phyloP scores from a whole-genome alignment of 2,329 filamentous ascomycete genomes.

The Penicillium sp. region DNA sequence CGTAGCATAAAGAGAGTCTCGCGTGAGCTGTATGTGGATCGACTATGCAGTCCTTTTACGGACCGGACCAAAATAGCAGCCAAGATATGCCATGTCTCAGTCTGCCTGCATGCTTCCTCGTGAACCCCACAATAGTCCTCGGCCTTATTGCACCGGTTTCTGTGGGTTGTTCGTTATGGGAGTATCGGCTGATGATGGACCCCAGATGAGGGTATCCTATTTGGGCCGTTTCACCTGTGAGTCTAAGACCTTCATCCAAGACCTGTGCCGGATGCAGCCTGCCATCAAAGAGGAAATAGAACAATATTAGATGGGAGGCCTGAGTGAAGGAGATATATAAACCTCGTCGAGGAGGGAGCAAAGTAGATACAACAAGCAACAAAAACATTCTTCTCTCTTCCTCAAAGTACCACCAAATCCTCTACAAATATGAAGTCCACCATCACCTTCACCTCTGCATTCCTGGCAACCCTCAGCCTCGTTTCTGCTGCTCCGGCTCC shows the following conservation, averaged over 20 bases:
- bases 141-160: conserved; percentile 10
- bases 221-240: conserved; percentile 6
- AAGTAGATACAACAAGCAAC: conserved; percentile 2
- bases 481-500: conserved; percentile 26
- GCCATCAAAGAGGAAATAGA: conserved; percentile 12
- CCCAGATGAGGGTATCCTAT: not conserved
- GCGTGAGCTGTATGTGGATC: conserved; percentile 8
- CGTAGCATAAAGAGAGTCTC: conserved; percentile 1
- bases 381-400: not conserved
- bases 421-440: conserved; percentile 29
- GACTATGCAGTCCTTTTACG: not conserved
- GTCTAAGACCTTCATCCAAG: conserved; percentile 24
- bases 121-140: conserved; percentile 5
- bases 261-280: conserved; percentile 15
- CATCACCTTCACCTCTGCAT: conserved; percentile 18
- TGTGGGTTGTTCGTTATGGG: not conserved
- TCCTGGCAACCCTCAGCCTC: conserved; percentile 26
- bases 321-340: conserved; percentile 17
- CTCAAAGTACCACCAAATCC: not conserved
- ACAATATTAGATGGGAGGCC: conserved; percentile 5
- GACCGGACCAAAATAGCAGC: conserved; percentile 3
- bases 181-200: not conserved
- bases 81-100: conserved; percentile 20
- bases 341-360: not conserved
- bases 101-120: conserved; percentile 4